A percentile compares a stretch with the other conserved stretches of the same genome.
phyloP scores from a whole-genome alignment of 2,329 filamentous ascomycete species.

The Verruconis gallopava region DNA sequence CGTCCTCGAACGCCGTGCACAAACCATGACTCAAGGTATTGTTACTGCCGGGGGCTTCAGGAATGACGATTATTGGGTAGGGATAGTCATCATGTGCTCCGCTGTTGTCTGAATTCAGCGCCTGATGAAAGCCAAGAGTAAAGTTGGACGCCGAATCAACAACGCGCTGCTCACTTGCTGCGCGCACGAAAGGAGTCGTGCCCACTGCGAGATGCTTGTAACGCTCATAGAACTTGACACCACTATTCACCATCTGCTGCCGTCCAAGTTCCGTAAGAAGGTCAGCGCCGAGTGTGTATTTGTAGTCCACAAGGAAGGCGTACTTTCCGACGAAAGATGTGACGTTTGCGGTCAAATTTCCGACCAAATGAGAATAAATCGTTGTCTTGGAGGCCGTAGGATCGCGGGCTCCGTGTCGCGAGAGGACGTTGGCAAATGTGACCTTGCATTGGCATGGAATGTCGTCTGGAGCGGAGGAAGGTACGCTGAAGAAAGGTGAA shows the following conservation, averaged over 20 bases:
- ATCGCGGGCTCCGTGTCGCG: conserved; percentile 72
- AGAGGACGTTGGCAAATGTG: conserved; percentile 70
- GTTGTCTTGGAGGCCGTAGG: conserved; percentile 58
- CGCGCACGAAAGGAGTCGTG: conserved; percentile 56
- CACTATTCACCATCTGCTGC: conserved; percentile 60
- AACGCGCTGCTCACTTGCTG: conserved; percentile 57
- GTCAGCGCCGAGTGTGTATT: conserved; percentile 58
- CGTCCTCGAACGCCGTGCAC: conserved; percentile 58
- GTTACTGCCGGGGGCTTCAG: conserved; percentile 54
- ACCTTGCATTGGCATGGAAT: conserved; percentile 57
- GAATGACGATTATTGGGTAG: conserved; percentile 51
- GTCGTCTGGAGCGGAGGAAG: conserved; percentile 47
- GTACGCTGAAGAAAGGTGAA: conserved; percentile 67
- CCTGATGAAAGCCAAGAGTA: conserved; percentile 56
- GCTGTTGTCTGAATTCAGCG: conserved; percentile 23
- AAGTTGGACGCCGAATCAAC: conserved; percentile 64
- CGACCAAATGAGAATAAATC: conserved; percentile 50
- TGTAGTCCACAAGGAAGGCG: conserved; percentile 58
- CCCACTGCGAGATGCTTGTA: conserved; percentile 51
- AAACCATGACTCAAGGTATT: conserved; percentile 69
- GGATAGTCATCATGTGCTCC: conserved; percentile 31
- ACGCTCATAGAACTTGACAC: conserved; percentile 59
- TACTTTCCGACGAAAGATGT: conserved; percentile 48
- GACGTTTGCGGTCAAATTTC: conserved; percentile 48
- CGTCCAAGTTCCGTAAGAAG: conserved; percentile 56